phyloP scores from a whole-genome alignment of 768 basidiomycete species.

The Amanita fuliginea region DNA sequence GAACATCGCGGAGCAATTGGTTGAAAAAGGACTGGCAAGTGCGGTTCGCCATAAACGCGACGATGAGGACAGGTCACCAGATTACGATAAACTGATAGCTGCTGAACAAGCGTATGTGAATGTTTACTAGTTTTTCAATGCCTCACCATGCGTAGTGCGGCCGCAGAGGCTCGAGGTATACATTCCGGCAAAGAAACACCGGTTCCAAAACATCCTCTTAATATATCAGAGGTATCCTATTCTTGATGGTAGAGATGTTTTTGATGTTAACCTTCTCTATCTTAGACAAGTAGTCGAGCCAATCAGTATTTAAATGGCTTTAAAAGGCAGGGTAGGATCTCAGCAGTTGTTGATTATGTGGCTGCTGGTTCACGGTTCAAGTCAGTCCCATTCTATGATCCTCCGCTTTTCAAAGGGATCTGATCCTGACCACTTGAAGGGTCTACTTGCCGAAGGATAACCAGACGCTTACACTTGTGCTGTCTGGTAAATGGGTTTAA shows the following conservation, averaged over 20 bases:
- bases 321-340: constrained; percentile 77
- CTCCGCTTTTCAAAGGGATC: not conserved
- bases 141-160: constrained; percentile 40
- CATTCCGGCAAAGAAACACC: constrained; percentile 89
- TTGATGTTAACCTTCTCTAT: constrained; percentile 3
- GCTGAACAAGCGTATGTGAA: constrained; percentile 79
- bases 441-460: constrained; percentile 86
- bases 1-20: constrained; percentile 85
- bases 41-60: constrained; percentile 89
- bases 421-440: constrained; percentile 24
- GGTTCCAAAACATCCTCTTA: constrained; percentile 69
- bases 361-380: constrained; percentile 94
- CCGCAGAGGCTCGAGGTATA: constrained; percentile 67
- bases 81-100: constrained; percentile 91
- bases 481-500: constrained; percentile 45
- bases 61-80: constrained; percentile 92
- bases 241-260: not conserved
- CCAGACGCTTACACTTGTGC: constrained; percentile 85
- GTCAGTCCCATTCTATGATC: constrained; percentile 25
- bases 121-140: not conserved
- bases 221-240: constrained; percentile 73
- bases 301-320: constrained; percentile 83
- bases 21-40: constrained; percentile 87
- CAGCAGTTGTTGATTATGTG: constrained; percentile 88
- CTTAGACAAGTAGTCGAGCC: constrained; percentile 59